Evolutionary conservation across 805 yeast species (phyloP).

Genomic region (Lipomyces chichibuensis): DNA sequence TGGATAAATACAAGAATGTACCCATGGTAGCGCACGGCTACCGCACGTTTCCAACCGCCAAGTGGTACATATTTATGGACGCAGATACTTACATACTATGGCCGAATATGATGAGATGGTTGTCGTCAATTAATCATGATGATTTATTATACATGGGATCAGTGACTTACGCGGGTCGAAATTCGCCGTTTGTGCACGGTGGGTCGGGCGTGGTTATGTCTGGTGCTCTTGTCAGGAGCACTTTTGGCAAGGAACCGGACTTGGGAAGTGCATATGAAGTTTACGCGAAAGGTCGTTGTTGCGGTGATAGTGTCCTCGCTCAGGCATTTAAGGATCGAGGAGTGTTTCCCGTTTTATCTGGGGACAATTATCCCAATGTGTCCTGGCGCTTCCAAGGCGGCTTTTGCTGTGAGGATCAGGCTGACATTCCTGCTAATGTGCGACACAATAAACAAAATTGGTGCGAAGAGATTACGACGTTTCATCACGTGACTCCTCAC

Average conservation of each 20-base stretch:
- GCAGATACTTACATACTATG: slow-evolving; percentile 37
- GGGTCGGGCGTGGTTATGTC: slow-evolving; percentile 34
- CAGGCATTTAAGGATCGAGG: slow-evolving; percentile 33
- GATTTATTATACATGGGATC: slow-evolving; percentile 43
- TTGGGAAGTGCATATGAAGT: slow-evolving; percentile 34
- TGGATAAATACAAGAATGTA: slow-evolving; percentile 47
- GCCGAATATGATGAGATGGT: slow-evolving; percentile 39
- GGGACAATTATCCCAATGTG: slow-evolving; percentile 28
- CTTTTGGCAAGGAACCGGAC: slow-evolving; percentile 37
- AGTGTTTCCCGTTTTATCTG: slow-evolving; percentile 6
- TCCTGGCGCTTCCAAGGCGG: slow-evolving; percentile 42
- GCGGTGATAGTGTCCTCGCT: slow-evolving; percentile 46
- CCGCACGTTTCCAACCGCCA: slow-evolving; percentile 35
- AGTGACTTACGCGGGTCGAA: slow-evolving; percentile 33
- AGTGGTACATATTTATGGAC: slow-evolving; percentile 42
- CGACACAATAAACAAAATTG: slow-evolving; percentile 30
- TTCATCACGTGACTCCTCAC: slow-evolving; percentile 41
- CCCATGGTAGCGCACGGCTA: slow-evolving; percentile 47
- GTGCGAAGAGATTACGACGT: slow-evolving; percentile 43
- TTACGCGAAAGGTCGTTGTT: slow-evolving; percentile 39
- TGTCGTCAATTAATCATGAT: slow-evolving; percentile 39
- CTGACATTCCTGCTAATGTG: slow-evolving; percentile 36
- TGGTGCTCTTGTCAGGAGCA: slow-evolving; percentile 40
- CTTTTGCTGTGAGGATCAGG: too few species aligned
- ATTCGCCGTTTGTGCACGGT: slow-evolving; percentile 45